Evolutionary conservation across 306 rosid genomes (phyloP), one percentile per base, ranked within the genome.

Genomic region (Vigna angularis): DNA sequence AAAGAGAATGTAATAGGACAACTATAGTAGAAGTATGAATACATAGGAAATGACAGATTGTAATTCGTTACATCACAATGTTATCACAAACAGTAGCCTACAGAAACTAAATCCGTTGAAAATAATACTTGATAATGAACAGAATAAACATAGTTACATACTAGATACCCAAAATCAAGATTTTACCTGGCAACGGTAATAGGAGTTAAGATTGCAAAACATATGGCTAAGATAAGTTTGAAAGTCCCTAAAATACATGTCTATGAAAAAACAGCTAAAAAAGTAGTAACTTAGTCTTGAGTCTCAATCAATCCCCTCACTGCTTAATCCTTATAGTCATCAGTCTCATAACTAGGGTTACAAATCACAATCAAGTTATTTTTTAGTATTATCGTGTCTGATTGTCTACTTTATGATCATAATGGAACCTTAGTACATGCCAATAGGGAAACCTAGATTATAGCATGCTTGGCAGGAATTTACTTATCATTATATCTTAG

Each of bases 11-110:
- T 24, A 69, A 70, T 53, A 34, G 66, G 44, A 58, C 7, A 44
- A 71, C 74, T 82, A 72, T 32, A 56, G 16, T 18, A 48, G 51
- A 77, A 47, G 42, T 12, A 26, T 28, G 51, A 26, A 55, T 32
- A 76, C 61, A 28, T 8, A 55, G 61, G 52, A 48, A 71, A 67
- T 22, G 13, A 47, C 56, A 55, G 68, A 24, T 55, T 56, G 34
- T 20, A 38, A 56, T 63, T 40, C 32, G 18, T 24, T 24, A 55
- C 38, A 70, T 53, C 55, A 28, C 57, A 76, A 34, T 40, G 38
- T 59, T 42, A 44, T 42, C 49, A 66, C 10, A 28, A 76, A 63
- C 16, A 70, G 32, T 18, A 61, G 45, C 48, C 10, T 67, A 15
- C 17, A 49, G 36, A 36, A 50, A 79, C 45, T 34, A 34, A 42